Base-by-base conservation (phyloP, 495 filamentous ascomycete genomes). In the Hypoxylon lenormandii region DNA sequence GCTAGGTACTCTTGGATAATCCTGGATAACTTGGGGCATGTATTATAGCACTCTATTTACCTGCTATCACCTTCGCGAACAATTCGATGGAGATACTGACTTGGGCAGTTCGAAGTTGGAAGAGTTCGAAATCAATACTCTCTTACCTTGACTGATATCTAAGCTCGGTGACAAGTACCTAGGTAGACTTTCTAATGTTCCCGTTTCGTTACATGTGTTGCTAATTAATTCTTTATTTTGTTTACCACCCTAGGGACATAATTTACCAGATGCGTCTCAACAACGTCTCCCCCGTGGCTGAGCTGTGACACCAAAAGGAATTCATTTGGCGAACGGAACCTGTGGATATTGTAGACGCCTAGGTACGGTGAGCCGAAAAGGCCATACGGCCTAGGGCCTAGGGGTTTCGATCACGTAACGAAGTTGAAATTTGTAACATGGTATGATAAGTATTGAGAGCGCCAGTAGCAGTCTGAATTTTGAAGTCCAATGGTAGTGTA, bases 271-370 rank as follows among this genome's bases (percentile, higher is more conserved):
- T 33, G 30, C 30, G 30, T 33, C 6, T 19, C 49, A 61, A 60
- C 60, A 13, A 10, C 43, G 28, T 26, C 28, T 49, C 21, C 37
- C 12, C 18, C 56, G 66, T 70, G 66, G 66, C 66, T 70, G 54
- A 70, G 66, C 66, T 46, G 55, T 56, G 36, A 51, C 23, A 60
- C 55, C 55, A 55, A 54, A 7, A 70, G 43, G 56, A 60, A 40
- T 60, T 64, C 33, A 50, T 59, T 67, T 61, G 43, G 43, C 21
- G 12, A 45, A 18, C 8, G 42, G 16, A 5, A 4, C 42, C 16
- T 57, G 46, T 55, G 19, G 19, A 49, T 8, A 33, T 33, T 8
- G 30, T 11, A 16, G 38, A 45, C 22, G 16, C 10, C 22, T 28
- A 7, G 59, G n/a, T n/a, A n/a, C n/a, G n/a, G 23, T 28, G n/a